Base-by-base conservation (phyloP, 306 rosid genomes). In the Luffa acutangula region DNA sequence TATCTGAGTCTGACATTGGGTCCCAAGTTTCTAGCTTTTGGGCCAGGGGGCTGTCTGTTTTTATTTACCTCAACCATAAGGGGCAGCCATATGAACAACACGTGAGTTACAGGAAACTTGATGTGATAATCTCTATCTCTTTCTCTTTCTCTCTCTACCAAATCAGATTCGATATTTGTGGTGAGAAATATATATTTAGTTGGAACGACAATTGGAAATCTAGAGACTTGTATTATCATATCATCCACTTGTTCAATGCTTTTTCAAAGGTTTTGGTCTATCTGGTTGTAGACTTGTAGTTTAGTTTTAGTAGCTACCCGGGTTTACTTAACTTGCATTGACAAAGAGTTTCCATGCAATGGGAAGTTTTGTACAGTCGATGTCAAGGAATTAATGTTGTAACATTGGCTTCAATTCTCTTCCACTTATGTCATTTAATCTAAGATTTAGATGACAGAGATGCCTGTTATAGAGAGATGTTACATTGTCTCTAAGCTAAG, bases 131-230 rank as follows among this genome's bases (percentile, higher is more conserved):
- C 7, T 15, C 9, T 13, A 17, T 53, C 7, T 15, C 9, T 13
- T 9, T 49, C 54, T 49, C 54, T 13, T 25, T 15, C 9, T 57
- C 64, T 58, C 64, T 58, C 5, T 59, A 52, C 20, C 57, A 14
- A 52, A 52, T 14, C 39, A 8, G 74, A 66, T 66, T 66, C 74
- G 51, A 66, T 66, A 66, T 66, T 37, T 66, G 74, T 66, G 74
- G 74, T 39, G 74, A 4, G 33, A n/a, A 66, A 41, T 39, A 39
- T 54, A 54, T 66, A n/a, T 66, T 21, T 25, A 31, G 37, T 59
- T 59, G 66, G 66, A 59, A 20, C 31, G 33, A 57, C 66, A 25
- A 9, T 59, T 59, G 14, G 66, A 59, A 59, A 59, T 59, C 66
- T 59, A 31, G 66, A 59, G 39, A 10, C 12, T 57, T n/a, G 21